phyloP scores from a whole-genome alignment of 192 early-diverging fungal species.

The Coemansia sp. region DNA sequence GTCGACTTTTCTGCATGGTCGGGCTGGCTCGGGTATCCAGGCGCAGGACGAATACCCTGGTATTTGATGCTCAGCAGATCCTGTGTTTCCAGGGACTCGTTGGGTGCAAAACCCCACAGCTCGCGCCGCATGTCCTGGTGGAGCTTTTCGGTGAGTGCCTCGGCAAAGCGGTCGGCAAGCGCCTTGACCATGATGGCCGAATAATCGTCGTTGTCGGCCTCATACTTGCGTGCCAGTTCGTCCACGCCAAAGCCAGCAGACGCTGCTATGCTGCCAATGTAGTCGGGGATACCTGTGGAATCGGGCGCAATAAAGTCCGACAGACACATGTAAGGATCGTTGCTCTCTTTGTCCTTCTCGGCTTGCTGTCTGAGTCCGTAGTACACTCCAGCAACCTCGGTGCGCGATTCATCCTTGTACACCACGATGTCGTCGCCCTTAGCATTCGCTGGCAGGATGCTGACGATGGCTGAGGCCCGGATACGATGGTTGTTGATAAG shows the following conservation, averaged over 20 bases:
- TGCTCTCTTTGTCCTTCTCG: constrained; percentile 79
- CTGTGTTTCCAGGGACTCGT: constrained; percentile 71
- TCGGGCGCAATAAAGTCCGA: constrained; percentile 92
- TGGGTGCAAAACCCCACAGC: constrained; percentile 83
- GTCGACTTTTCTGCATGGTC: constrained; percentile 93
- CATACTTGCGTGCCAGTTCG: constrained; percentile 78
- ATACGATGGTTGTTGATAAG: constrained; percentile 77
- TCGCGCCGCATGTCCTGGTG: constrained; percentile 88
- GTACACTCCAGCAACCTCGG: constrained; percentile 70
- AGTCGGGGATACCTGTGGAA: constrained; percentile 71
- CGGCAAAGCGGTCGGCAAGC: constrained; percentile 89
- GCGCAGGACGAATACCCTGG: constrained; percentile 92
- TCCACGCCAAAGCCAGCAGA: constrained; percentile 90
- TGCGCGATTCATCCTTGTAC: constrained; percentile 75
- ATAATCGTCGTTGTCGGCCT: constrained; percentile 86
- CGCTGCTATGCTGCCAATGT: constrained; percentile 89
- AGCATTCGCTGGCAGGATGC: constrained; percentile 86
- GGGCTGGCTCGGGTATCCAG: constrained; percentile 93
- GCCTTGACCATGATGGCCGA: constrained; percentile 93
- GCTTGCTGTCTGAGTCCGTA: constrained; percentile 87
- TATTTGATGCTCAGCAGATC: constrained; percentile 92
- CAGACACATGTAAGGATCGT: constrained; percentile 84
- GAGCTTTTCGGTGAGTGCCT: constrained; percentile 87
- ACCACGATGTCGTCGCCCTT: constrained; percentile 88
- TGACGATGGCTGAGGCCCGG: constrained; percentile 75